Evolutionary conservation across 2,329 filamentous ascomycete species (phyloP).

Genomic region (Allantophomopsis lycopodina): DNA sequence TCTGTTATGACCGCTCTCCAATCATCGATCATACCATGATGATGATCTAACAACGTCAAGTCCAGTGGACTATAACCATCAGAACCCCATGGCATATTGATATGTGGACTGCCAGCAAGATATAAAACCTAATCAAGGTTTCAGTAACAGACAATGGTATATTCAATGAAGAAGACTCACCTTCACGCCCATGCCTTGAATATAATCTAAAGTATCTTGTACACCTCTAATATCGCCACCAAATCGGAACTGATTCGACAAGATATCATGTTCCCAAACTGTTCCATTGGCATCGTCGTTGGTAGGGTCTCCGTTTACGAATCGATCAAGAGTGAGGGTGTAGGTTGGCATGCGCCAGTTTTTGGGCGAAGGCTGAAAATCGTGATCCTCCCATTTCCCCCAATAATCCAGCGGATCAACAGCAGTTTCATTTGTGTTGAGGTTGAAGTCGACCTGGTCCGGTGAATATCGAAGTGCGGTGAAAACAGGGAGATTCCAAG

Average conservation of each 20-base stretch:
- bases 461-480: not conserved
- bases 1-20: constrained; percentile 44
- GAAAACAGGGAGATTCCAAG: no score
- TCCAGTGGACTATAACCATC: constrained; percentile 48
- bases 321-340: constrained; percentile 48
- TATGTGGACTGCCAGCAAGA: constrained; percentile 45
- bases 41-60: constrained; percentile 46
- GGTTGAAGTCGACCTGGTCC: not conserved
- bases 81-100: constrained; percentile 50
- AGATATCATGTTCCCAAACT: constrained; percentile 43
- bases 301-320: constrained; percentile 48
- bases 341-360: constrained; percentile 57
- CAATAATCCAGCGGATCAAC: not conserved
- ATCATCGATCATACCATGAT: constrained; percentile 42
- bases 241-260: constrained; percentile 47
- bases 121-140: constrained; percentile 31
- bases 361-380: constrained; percentile 36
- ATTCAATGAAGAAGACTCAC: not conserved
- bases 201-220: constrained; percentile 46
- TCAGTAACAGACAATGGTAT: not conserved
- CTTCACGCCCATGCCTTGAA: constrained; percentile 51
- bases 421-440: not conserved
- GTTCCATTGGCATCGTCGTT: constrained; percentile 52
- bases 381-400: constrained; percentile 18
- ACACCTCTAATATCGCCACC: constrained; percentile 46